Percentiles rank a stretch among this genome's conserved stretches.
phyloP scores from a whole-genome alignment of 2,329 filamentous ascomycete genomes.

The Zarea fungicola region DNA sequence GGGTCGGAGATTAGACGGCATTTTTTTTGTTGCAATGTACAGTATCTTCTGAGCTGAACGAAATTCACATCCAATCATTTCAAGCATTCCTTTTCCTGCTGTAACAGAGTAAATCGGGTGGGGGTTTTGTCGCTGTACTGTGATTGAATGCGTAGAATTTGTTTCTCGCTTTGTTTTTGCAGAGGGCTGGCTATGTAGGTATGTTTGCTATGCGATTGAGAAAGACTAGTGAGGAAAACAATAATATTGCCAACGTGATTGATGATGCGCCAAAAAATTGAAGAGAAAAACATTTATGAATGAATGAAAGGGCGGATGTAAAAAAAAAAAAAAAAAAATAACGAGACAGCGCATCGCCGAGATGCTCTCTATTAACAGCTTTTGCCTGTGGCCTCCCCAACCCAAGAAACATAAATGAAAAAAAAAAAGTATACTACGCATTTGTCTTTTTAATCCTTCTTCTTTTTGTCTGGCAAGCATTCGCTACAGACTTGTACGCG shows the following conservation, averaged over 20 bases:
- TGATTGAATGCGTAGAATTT: no score
- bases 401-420: neutral
- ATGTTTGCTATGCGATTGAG: neutral
- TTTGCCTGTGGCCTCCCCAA: no score
- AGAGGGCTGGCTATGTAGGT: no score
- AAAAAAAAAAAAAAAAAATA: neutral
- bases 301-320: no score
- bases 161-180: no score
- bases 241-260: no score
- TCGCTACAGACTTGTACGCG: constrained; percentile 41
- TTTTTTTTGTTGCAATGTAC: constrained; percentile 8
- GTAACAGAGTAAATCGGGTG: no score
- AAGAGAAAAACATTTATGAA: no score
- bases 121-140: no score
- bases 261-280: no score
- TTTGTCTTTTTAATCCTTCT: neutral
- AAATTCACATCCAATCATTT: no score
- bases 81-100: no score
- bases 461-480: constrained; percentile 18
- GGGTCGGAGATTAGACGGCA: constrained; percentile 5
- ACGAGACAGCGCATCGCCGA: neutral
- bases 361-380: neutral
- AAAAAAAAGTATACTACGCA: neutral
- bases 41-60: constrained; percentile 1
- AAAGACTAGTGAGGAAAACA: neutral